phyloP scores from a whole-genome alignment of 2,329 filamentous ascomycete genomes.

The Claviceps pusilla region DNA sequence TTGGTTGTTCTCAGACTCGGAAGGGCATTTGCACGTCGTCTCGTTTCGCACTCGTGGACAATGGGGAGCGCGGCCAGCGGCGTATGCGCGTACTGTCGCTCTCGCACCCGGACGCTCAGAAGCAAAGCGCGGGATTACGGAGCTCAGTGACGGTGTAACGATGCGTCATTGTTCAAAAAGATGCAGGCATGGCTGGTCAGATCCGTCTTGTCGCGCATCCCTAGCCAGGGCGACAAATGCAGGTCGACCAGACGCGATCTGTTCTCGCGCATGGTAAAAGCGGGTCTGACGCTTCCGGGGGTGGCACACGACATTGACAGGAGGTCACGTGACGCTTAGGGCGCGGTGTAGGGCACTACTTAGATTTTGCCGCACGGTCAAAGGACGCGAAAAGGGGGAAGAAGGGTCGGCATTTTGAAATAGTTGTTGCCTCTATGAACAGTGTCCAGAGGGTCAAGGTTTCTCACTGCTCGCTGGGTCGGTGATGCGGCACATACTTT shows the following conservation, averaged over 20 bases:
- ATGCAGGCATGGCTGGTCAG: background rate
- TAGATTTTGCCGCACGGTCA: no score
- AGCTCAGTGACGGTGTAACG: background rate
- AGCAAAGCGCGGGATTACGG: background rate
- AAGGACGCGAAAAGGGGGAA: background rate
- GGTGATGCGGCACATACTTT: no score
- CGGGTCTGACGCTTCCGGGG: background rate
- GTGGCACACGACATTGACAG: slow-evolving; percentile 14
- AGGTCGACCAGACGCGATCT: background rate
- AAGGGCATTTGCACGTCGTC: background rate
- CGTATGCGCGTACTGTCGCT: background rate
- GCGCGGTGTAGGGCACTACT: background rate
- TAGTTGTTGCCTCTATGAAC: background rate
- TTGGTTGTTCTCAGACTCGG: background rate
- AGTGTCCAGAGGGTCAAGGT: background rate
- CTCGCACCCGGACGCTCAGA: background rate
- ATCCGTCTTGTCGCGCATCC: slow-evolving; percentile 4
- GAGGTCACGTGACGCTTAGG: slow-evolving; percentile 17
- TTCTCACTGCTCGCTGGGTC: background rate
- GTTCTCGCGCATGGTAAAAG: background rate
- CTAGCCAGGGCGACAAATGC: background rate
- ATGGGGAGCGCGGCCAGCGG: background rate
- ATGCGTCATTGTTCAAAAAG: background rate
- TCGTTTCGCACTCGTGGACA: background rate
- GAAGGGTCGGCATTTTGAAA: no score